Evolutionary conservation across 1,284 basidiomycete genomes (phyloP), one percentile per base, ranked within the genome.

Genomic region (Ustilago esculenta): DNA sequence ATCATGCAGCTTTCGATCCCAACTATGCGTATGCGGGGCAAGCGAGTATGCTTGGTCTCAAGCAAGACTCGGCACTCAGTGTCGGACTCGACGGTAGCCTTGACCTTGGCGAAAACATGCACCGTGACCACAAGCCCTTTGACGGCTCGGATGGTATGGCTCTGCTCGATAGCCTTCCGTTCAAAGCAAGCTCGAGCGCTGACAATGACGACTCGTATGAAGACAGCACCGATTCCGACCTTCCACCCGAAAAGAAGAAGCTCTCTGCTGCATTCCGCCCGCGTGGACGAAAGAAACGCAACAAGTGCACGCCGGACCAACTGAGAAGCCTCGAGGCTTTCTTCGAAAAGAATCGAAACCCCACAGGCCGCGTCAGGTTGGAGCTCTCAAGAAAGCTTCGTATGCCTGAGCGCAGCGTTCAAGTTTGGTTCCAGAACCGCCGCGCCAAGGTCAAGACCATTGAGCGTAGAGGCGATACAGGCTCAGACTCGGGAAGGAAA

Each of bases 391-490:
- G 68, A 8, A 58, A 48, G 12, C 58, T 77, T 23, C 54, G 58
- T 21, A 73, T 75, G 72, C 72, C 73, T 2, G 75, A 77, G 34
- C 59, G 75, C 25, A 77, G 75, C 25, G 73, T 77, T 5, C 75
- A 75, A 27, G 63, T 76, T 20, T 75, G 75, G 75, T 76, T 76
- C 48, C 75, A 76, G 58, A 75, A 75, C 21, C 55, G 67, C 2
- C 51, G 60, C 24, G 71, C 71, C 39, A 73, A 73, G 46, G 54
- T 72, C 65, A 72, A 72, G 57, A 68, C 65, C 4, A 32, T 68
- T 12, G 70, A 68, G 27, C 70, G 60, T 5, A 25, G 60, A 15
- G 56, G 60, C 15, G 67, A 70, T 37, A 10, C 53, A 6, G 52
- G 34, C 11, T 48, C 50, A 5, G 55, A 66, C 14, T 25, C 34